Base-by-base conservation (phyloP, 2,329 filamentous ascomycete genomes). In the Allantophomopsis lycopodina region DNA sequence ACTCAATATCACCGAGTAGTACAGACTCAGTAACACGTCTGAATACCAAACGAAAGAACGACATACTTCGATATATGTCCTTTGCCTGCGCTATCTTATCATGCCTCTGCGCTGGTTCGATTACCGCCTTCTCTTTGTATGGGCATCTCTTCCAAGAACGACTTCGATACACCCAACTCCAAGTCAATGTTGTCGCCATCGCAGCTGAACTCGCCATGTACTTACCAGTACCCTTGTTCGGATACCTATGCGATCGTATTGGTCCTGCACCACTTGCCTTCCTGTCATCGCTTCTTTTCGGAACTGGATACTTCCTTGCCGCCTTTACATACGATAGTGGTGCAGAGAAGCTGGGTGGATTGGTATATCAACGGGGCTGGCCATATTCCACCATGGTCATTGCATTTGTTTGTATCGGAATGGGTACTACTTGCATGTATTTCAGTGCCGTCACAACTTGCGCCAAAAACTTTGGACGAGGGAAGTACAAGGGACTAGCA, bases 391-490 rank as follows among this genome's bases (percentile, higher is more conserved):
- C 83, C 49, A 94, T 98, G 89, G 65, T 95, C 5, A 56, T 85
- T 40, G 80, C 87, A 1, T 98, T 96, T 57, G 69, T 88, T 36
- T 71, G 73, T 38, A 77, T 98, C 42, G 91, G 91, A 2, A 71
- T 80, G 45, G 89, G 77, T 5, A 95, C 89, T 0, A 84, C 83
- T 47, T 76, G 76, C 58, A 87, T 96, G 76, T 98, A 96, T 59
- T 69, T 96, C 41, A 74, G 79, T 38, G 81, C 86, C 2, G 81
- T 98, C n/a, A 89, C 89, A 6, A 94, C 89, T 0, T 94, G 87
- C 55, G 91, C 91, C 30, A 98, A 98, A 75, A 98, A 96, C 62
- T 98, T 96, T 61, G 88, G 88, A 37, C 78, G 82, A 44, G 86
- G 87, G 4, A 83, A 80, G 53, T 80, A 93, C 53, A 82, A 89